Base-by-base conservation (phyloP, 2,329 filamentous ascomycete species). In the Chrysosporium queenslandicum region DNA sequence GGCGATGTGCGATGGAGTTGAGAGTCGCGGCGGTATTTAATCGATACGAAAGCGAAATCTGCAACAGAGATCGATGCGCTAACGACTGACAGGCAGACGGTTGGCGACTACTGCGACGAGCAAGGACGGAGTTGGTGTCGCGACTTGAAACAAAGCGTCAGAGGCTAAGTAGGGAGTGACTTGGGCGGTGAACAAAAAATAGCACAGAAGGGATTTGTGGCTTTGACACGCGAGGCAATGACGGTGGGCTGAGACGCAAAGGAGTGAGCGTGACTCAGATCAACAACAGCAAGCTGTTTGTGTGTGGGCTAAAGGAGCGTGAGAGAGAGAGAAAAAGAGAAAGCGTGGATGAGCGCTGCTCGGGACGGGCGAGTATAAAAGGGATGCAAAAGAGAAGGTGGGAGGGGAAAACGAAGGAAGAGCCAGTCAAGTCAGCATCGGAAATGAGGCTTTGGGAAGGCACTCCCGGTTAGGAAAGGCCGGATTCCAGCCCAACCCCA, bases 331-430 rank as follows among this genome's bases (percentile, higher is more conserved):
- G n/a, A n/a, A n/a, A n/a, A n/a, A n/a, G n/a, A n/a, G n/a, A n/a
- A n/a, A n/a, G n/a, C n/a, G n/a, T n/a, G n/a, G 34, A 36, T 36
- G 46, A 55, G 53, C 53, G 48, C 53, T 55, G 53, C 49, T 52
- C 53, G 49, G 25, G 49, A 9, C 3, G n/a, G 34, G n/a, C 4
- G 34, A n/a, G 34, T 16, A 18, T 30, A 14, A 45, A 46, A 45
- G 32, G 16, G 32, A 12, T 6, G 20, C 16, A 45, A 41, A 39
- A 39, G 29, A 32, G 27, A 48, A 20, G 9, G 23, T 18, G 37
- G 23, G 37, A 50, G 23, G 29, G 25, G 9, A n/a, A 30, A 18
- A 2, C 3, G 18, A 36, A 21, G 30, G 32, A 12, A 34, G 12
- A n/a, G 14, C 7, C 8, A n/a, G 12, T 29, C 9, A 30, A 37